Evolutionary conservation across 495 filamentous ascomycete species (phyloP).

Genomic region (Tuber brumale): DNA sequence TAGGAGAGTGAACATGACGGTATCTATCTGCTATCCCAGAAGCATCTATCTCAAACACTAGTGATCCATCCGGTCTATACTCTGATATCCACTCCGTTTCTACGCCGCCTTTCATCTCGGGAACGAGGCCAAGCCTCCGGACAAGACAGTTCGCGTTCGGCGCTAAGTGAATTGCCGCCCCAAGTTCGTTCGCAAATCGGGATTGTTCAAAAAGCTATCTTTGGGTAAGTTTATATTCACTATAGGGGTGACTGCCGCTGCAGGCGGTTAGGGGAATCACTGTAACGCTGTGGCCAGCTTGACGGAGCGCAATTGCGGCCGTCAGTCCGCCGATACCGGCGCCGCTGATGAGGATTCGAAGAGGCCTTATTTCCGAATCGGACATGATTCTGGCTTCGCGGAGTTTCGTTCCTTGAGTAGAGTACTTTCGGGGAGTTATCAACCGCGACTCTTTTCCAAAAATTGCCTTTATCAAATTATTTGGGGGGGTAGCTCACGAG

Average conservation of each 20-base stretch:
- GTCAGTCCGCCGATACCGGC: conserved; percentile 54
- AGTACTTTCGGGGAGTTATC: background rate
- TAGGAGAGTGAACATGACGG: conserved; percentile 12
- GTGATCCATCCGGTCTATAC: conserved; percentile 6
- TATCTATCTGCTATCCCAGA: background rate
- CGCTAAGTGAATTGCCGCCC: conserved; percentile 52
- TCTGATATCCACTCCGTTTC: conserved; percentile 12
- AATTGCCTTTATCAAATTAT: background rate
- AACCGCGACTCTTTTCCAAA: background rate
- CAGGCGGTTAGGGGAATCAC: conserved; percentile 31
- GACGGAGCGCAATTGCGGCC: conserved; percentile 51
- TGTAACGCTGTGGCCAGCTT: conserved; percentile 51
- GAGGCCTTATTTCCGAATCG: conserved; percentile 5
- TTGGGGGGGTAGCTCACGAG: background rate
- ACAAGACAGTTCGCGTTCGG: conserved; percentile 53
- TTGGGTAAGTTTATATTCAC: conserved; percentile 5
- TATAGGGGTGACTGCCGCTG: background rate
- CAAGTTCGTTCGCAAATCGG: conserved; percentile 50
- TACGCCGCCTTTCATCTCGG: conserved; percentile 18
- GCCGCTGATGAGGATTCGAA: conserved; percentile 52
- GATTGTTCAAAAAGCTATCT: conserved; percentile 53
- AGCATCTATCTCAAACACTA: conserved; percentile 32
- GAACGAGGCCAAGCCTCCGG: conserved; percentile 44
- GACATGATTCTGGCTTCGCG: conserved; percentile 5
- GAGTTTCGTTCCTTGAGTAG: background rate